These are phyloP conservation scores for Alternaria angustiovoidea DNA, from an alignment of 2,329 filamentous ascomycete species.

Conservation along the genomic window DNA sequence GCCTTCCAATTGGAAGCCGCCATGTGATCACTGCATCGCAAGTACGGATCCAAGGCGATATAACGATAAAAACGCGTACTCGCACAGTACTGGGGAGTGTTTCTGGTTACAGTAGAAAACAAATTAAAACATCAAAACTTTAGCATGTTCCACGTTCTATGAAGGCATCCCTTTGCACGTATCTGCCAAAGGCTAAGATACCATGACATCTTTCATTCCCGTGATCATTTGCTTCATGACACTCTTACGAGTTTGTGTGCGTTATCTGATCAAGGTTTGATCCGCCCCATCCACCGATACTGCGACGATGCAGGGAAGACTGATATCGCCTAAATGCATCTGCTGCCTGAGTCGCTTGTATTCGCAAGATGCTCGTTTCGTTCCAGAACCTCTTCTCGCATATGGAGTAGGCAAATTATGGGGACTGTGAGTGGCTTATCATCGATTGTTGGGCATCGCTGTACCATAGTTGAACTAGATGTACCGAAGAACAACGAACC, in stretches of 20 bases:
- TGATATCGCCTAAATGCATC: not conserved
- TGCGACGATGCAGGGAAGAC: not conserved
- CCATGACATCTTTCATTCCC: too few relatives aligned
- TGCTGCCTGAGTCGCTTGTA: not conserved
- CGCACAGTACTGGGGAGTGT: conserved; percentile 12
- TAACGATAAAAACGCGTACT: conserved; percentile 1
- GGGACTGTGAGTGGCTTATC: not conserved
- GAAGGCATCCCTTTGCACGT: not conserved
- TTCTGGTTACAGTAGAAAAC: not conserved
- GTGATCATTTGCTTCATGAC: not conserved
- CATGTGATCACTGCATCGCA: conserved; percentile 13
- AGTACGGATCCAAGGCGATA: conserved; percentile 7
- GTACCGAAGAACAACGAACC: not conserved
- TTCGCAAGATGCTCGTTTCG: too few relatives aligned
- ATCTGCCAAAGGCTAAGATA: not conserved
- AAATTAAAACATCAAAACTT: not conserved
- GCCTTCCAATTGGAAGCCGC: not conserved
- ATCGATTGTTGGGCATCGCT: not conserved
- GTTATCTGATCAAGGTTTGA: not conserved
- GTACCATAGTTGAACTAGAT: not conserved
- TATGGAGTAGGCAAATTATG: not conserved
- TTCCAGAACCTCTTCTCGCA: too few relatives aligned
- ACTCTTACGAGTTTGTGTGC: not conserved
- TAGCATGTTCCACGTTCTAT: not conserved
- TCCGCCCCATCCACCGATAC: not conserved